Evolutionary conservation across 768 basidiomycete species (phyloP), one percentile per base, ranked within the genome.

Genomic region (Austroboletus eburneus): DNA sequence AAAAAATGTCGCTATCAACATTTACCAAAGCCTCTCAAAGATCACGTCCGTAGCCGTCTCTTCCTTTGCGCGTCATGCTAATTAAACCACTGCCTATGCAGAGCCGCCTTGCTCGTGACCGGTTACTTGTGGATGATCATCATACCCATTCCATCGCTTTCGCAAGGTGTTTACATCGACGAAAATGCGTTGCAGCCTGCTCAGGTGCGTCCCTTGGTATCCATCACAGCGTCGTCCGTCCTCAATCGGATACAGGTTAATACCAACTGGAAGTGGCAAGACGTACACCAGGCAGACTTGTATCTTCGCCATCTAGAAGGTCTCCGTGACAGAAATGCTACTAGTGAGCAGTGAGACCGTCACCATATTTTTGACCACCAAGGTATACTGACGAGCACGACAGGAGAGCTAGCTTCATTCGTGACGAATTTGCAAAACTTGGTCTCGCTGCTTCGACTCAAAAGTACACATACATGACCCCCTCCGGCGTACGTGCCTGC

Each of bases 171-270:
- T 9, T 95, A 91, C 62, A 86, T 95, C 41, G 92, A 95, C 63
- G 96, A 99, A 70, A 96, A 98, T 64, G 95, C 96, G 1, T 68
- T 99, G 17, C 91, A 94, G 58, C 94, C 96, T 9, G 85, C 79
- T 5, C 92, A 95, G 72, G 94, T 94, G 56, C 40, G 59, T 33
- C 5, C 16, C 57, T 43, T 50, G 9, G 33, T 27, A 8, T 48
- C 36, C 18, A 36, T 21, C 21, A 1, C 10, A 23, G 4, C n/a
- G 22, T 14, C 9, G 8, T 23, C 3, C 22, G 3, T 17, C 30
- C 42, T 52, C n/a, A 65, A 16, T 39, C 29, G 37, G 14, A 37
- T 25, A 45, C 24, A 97, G 92, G 94, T 96, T 18, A 89, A 83
- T 46, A 91, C 89, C 10, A 82, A 92, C 61, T 97, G 88, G 84